Base-by-base conservation (phyloP, 2,329 filamentous ascomycete genomes). In the Fusarium citri region DNA sequence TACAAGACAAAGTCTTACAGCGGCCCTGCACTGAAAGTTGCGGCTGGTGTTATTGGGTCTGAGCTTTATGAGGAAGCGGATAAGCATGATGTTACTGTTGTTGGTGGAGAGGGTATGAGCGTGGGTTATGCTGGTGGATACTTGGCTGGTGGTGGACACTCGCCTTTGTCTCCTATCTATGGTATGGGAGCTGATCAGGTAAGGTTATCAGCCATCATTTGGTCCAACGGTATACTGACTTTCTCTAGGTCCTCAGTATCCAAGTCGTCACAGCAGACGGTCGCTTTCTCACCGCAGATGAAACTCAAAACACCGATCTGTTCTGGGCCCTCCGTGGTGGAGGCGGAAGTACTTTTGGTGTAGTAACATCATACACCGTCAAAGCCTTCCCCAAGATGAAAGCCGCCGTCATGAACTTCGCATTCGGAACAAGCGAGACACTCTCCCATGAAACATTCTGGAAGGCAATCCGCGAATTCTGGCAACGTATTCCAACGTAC, bases 21-120 rank as follows among this genome's bases (percentile, higher is more conserved):
- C 5, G 86, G 86, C 1, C 78, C 82, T 3, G 87, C 86, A 1
- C 81, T 89, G 68, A 88, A 86, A 74, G 78, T 87, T 20, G 87
- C 85, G 4, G 81, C 86, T 12, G 87, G 87, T 55, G 83, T 89
- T 11, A 81, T 87, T 60, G 84, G 83, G 5, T 80, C 78, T 37
- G 86, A 89, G 64, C 76, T 87, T 3, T 88, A 88, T 71, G 81
- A 81, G 31, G 82, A 81, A 34, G 86, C 85, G 6, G 76, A 85
- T 26, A 74, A 80, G 46, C 76, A 84, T 45, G 83, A 82, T 4
- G 79, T 84, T 28, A 83, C 81, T 0, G 81, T 86, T 8, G 83
- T 89, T 16, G 86, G 85, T 28, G 87, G 87, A 12, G 85, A 86
- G 42, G 86, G 86, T 48, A 58, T 78, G 31, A 74, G 67, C 10